Evolutionary conservation across 208 protist species (phyloP), one percentile per base, ranked within the genome.

Genomic region (Crithidia brevicula): DNA sequence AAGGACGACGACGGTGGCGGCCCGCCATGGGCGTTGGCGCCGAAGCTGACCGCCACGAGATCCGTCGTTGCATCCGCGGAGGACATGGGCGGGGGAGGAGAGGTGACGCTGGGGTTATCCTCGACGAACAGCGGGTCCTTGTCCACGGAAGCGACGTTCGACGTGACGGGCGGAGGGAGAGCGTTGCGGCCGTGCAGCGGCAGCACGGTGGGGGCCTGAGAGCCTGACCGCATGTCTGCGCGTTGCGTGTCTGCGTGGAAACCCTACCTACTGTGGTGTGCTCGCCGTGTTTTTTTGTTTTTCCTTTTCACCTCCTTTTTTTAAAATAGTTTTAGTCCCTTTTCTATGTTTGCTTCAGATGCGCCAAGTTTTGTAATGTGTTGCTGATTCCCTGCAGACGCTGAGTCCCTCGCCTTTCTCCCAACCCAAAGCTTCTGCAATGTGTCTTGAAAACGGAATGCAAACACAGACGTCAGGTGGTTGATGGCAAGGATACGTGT

Each of bases 131-230:
- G 40, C 2, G 56, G 40, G 3, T 62, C 56, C 42, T 47, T 62
- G 23, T 50, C 40, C 16, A 10, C 36, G 13, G 54, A 6, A 7
- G 11, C 18, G 46, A 27, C 31, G 28, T 23, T 20, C 1, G 20
- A 7, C 11, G 53, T 3, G 22, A 16, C 31, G 23, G 18, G 9
- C 3, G 15, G 18, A 3, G 4, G 4, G 27, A 50, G 18, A 8
- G 11, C 27, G 27, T 36, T 62, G 56, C 56, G 56, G 56, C 42
- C 27, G 18, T 62, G 56, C 36, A 62, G 42, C 40, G 36, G 56
- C 16, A 36, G 7, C 10, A 50, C 56, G 5, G 25, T 50, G 38
- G 40, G 20, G 8, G 36, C 1, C 40, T 47, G 56, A 25, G 40
- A 5, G 36, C 25, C 38, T 36, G 56, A 16, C 8, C 34, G n/a